A percentile compares a stretch with the other conserved stretches of the same genome.
Conservation (phyloP, 2,329 filamentous ascomycete genomes). For the Mycogone perniciosa region DNA sequence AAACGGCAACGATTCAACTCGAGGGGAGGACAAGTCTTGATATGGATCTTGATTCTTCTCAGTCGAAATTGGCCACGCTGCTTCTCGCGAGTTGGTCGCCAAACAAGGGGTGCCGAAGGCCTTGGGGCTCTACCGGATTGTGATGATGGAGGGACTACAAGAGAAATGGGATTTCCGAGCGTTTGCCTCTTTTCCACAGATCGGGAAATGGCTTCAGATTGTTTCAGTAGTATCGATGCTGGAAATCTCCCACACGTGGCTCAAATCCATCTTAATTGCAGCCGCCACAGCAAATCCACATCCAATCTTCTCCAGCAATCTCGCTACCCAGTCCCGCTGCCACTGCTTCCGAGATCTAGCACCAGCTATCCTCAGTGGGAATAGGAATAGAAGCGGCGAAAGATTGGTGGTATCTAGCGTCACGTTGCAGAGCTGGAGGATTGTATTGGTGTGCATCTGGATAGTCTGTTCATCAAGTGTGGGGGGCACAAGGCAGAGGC, state of each 20-base stretch:
- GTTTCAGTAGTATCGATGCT: not conserved
- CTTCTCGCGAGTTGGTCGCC: constrained; percentile 52
- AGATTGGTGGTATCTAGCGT: constrained; percentile 18
- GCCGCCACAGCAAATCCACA: constrained; percentile 22
- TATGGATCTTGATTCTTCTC: constrained; percentile 43
- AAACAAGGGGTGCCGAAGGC: too few species aligned
- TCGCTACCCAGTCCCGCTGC: constrained; percentile 19
- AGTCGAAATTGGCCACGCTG: constrained; percentile 48
- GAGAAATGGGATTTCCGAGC: not conserved
- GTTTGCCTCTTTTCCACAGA: not conserved
- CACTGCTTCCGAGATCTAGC: constrained; percentile 19
- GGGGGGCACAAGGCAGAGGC: constrained; percentile 17
- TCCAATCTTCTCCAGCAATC: constrained; percentile 17
- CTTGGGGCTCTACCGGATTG: constrained; percentile 53
- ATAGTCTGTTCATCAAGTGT: constrained; percentile 18
- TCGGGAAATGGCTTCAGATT: too few species aligned
- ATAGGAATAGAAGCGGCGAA: constrained; percentile 28
- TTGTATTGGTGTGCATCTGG: constrained; percentile 18
- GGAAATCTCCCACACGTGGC: constrained; percentile 16
- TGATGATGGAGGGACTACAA: constrained; percentile 38
- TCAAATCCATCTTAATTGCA: constrained; percentile 20
- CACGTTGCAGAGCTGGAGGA: constrained; percentile 16
- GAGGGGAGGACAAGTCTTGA: constrained; percentile 8
- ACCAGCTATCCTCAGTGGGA: constrained; percentile 30
- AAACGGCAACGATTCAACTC: constrained; percentile 4